Conservation (phyloP, 192 early-diverging fungal species). For the Coemansia sp. region DNA sequence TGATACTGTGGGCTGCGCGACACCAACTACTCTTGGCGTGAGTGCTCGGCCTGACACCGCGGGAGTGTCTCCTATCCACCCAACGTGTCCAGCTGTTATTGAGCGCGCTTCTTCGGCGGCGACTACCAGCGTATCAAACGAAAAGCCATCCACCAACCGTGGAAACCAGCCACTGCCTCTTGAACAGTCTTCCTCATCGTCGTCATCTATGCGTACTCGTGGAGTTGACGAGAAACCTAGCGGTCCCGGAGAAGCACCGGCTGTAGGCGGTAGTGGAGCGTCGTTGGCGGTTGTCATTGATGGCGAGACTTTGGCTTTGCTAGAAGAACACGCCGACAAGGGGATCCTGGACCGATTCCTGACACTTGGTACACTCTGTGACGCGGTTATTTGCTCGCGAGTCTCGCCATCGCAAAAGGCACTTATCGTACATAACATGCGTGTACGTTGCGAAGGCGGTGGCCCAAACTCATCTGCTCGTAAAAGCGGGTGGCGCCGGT, state of each 20-base stretch:
- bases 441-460: slow-evolving; percentile 51
- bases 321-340: slow-evolving; percentile 43
- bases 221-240: neutral
- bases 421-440: slow-evolving; percentile 73
- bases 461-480: neutral
- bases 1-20: slow-evolving; percentile 5
- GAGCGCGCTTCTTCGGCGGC: slow-evolving; percentile 10
- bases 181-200: slow-evolving; percentile 27
- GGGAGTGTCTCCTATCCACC: neutral
- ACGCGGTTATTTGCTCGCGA: slow-evolving; percentile 87
- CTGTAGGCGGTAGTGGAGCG: neutral
- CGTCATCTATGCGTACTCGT: slow-evolving; percentile 3
- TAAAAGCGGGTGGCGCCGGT: neutral
- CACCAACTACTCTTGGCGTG: neutral
- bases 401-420: slow-evolving; percentile 91
- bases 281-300: slow-evolving; percentile 86
- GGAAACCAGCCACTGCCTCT: slow-evolving; percentile 25
- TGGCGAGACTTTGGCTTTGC: slow-evolving; percentile 72
- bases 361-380: slow-evolving; percentile 70
- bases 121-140: slow-evolving; percentile 47
- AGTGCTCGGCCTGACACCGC: neutral
- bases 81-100: neutral
- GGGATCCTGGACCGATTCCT: slow-evolving; percentile 65
- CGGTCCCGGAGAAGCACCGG: neutral
- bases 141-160: neutral